phyloP scores from a whole-genome alignment of 75 land plant genomes.

The Picea sitchensis region DNA sequence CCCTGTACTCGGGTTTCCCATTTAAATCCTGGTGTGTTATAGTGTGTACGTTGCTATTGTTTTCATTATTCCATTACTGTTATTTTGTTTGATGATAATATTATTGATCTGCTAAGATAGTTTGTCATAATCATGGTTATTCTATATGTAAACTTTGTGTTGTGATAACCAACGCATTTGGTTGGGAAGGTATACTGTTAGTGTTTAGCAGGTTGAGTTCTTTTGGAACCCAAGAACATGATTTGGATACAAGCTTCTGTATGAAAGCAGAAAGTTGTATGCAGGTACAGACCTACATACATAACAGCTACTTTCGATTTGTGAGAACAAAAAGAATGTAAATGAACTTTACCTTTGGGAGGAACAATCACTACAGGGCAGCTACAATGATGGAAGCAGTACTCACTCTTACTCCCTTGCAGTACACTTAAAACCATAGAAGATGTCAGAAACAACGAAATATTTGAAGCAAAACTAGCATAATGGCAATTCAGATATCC shows the following conservation, averaged over 20 bases:
- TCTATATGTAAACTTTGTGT: no score
- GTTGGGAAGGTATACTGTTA: neutral
- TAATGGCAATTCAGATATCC: neutral
- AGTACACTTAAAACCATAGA: slow-evolving; percentile 40
- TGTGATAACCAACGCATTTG: neutral
- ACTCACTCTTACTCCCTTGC: slow-evolving; percentile 85
- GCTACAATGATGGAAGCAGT: slow-evolving; percentile 69
- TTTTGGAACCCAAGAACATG: neutral
- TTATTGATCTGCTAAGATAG: no score
- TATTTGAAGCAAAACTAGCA: neutral
- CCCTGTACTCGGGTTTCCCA: no score
- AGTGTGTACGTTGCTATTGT: no score
- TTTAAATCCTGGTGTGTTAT: no score
- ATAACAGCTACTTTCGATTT: neutral
- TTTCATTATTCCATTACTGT: no score
- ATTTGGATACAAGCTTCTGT: neutral
- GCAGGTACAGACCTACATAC: neutral
- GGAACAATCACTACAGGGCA: slow-evolving; percentile 81
- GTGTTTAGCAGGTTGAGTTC: neutral
- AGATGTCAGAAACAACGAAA: neutral
- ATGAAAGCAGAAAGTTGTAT: neutral
- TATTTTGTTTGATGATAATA: no score
- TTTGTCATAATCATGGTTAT: no score
- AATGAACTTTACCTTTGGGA: slow-evolving; percentile 55
- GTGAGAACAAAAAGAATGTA: neutral